Conservation (phyloP, 192 early-diverging fungal species). For the Pilaira anomala region DNA sequence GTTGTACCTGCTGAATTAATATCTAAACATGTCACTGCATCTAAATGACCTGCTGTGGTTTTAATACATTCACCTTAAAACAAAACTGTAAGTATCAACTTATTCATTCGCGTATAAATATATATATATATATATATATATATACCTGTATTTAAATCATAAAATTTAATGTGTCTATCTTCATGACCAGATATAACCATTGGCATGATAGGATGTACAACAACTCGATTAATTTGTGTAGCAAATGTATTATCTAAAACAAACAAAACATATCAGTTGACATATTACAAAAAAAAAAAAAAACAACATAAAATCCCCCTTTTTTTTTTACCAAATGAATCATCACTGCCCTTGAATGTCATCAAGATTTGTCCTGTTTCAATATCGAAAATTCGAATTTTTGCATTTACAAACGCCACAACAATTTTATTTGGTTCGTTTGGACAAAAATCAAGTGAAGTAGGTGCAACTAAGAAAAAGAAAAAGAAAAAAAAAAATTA, state of each 20-base stretch:
- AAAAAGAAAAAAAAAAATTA: background rate
- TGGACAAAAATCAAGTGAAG: slow-evolving; percentile 65
- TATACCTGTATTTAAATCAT: slow-evolving; percentile 70
- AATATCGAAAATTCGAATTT: slow-evolving; percentile 71
- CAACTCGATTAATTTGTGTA: slow-evolving; percentile 78
- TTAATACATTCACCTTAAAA: slow-evolving; percentile 56
- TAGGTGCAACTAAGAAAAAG: slow-evolving; percentile 45
- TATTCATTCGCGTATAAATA: background rate
- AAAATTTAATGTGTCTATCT: slow-evolving; percentile 71
- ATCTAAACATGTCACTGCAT: slow-evolving; percentile 63
- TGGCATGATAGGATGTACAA: slow-evolving; percentile 70
- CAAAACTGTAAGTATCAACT: too few relatives aligned
- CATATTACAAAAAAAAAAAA: background rate
- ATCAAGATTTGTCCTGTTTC: slow-evolving; percentile 64
- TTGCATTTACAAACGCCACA: slow-evolving; percentile 61
- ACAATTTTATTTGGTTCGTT: slow-evolving; percentile 56
- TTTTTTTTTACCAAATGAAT: slow-evolving; percentile 69
- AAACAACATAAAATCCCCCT: too few relatives aligned
- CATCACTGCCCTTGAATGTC: slow-evolving; percentile 49
- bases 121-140: background rate
- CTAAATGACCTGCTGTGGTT: slow-evolving; percentile 65
- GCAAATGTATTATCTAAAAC: slow-evolving; percentile 53
- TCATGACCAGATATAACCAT: slow-evolving; percentile 75
- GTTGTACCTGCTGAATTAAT: slow-evolving; percentile 60
- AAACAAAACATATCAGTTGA: background rate